These are phyloP conservation scores for Cladosporium sphaerospermum DNA, from an alignment of 2,329 filamentous ascomycete species.

Conservation along the genomic window DNA sequence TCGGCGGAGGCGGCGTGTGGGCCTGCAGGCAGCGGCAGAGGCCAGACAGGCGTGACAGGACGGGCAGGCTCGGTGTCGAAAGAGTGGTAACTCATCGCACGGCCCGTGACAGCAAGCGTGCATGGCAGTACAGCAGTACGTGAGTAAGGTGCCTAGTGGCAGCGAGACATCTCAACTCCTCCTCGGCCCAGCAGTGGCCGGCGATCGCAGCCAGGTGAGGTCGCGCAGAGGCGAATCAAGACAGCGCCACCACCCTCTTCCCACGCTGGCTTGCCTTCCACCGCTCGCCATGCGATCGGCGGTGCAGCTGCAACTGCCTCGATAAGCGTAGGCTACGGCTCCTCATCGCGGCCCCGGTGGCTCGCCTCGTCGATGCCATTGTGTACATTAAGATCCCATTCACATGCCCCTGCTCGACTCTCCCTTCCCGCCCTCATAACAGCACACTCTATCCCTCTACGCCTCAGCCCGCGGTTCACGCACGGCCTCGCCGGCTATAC, in stretches of 20 bases:
- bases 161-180: no score
- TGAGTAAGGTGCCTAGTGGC: no score
- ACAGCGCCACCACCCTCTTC: background rate
- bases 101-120: no score
- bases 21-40: no score
- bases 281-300: constrained; percentile 3
- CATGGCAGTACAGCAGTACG: no score
- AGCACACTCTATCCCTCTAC: background rate
- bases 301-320: background rate
- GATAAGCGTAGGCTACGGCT: background rate
- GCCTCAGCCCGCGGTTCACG: background rate
- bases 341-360: constrained; percentile 4
- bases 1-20: no score
- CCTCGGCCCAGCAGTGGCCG: no score
- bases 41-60: no score
- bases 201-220: background rate
- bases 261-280: background rate
- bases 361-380: constrained; percentile 2
- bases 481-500: no score
- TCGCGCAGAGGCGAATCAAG: background rate
- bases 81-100: no score
- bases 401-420: background rate
- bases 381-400: background rate
- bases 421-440: background rate
- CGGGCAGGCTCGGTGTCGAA: no score